These are phyloP conservation scores for Annulohypoxylon stygium DNA, from an alignment of 495 filamentous ascomycete species.

Conservation along the genomic window DNA sequence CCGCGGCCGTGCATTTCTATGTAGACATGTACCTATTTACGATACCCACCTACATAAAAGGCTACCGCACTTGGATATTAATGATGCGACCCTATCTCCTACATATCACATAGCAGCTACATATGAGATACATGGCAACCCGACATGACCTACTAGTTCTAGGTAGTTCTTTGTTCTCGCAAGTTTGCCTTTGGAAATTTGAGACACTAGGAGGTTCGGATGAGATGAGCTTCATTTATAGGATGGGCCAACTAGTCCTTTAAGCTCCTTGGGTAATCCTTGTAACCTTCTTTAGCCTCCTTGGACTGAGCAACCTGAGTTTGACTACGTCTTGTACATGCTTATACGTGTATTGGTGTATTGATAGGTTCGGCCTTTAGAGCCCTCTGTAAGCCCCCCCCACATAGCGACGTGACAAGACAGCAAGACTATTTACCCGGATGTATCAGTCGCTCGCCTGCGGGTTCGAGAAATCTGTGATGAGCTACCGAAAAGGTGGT, in stretches of 20 bases:
- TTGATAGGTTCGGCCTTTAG: constrained; percentile 4
- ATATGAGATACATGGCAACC: constrained; percentile 5
- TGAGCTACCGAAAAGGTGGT: background rate
- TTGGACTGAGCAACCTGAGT: constrained; percentile 6
- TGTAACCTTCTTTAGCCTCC: constrained; percentile 16
- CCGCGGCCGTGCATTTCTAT: constrained; percentile 17
- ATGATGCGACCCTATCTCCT: constrained; percentile 15
- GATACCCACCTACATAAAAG: constrained; percentile 16
- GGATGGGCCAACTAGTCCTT: constrained; percentile 16
- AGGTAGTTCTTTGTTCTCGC: background rate
- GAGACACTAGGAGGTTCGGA: constrained; percentile 9
- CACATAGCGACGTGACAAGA: constrained; percentile 1
- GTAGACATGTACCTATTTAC: constrained; percentile 5
- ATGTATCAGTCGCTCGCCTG: constrained; percentile 27
- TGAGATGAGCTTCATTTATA: constrained; percentile 17
- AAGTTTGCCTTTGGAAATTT: constrained; percentile 21
- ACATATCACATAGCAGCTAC: constrained; percentile 1
- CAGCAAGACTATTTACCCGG: constrained; percentile 33
- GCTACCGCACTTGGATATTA: background rate
- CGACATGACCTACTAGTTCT: background rate
- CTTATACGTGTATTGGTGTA: background rate
- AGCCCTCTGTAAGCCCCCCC: background rate
- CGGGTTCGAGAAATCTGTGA: constrained; percentile 10
- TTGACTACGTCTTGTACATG: constrained; percentile 12
- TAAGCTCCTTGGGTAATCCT: constrained; percentile 19